Evolutionary conservation across 2,329 filamentous ascomycete species (phyloP), one percentile per base, ranked within the genome.

Genomic region (Aspergillus sp.): DNA sequence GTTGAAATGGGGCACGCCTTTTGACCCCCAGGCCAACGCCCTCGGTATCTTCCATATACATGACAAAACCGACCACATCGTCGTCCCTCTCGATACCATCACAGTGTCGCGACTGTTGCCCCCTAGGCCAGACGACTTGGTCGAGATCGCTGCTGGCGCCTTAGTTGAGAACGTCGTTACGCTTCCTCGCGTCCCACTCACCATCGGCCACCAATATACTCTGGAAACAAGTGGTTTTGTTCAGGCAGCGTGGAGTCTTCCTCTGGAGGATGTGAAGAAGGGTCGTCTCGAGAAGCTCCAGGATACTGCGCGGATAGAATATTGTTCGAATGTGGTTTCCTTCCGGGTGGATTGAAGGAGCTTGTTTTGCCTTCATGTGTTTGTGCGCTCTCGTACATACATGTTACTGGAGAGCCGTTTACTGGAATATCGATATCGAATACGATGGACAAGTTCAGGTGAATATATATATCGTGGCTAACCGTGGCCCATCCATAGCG

Each of bases 1-100:
- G 4, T 58, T 76, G 3, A 64, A 58, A 54, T 76, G 72, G 72
- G 65, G 62, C 3, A 71, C 63, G 4, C 71, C 71, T 1, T 59
- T 75, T 3, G 73, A 75, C 47, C 54, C 61, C 5, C 58, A 55
- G 5, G 70, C 70, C 5, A 58, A 58, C 17, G 49, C 65, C 5
- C 58, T 71, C n/a, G 64, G 67, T 5, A 48, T 71, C 14, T 71
- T 71, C 42, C 50, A 63, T 11, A 49, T 70, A 5, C 57, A 49
- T 31, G 66, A 71, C 46, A 55, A 52, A 29, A 54, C 56, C 14
- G 56, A 53, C 6, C 56, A 59, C 19, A 45, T 58, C 16, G n/a
- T 52, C 5, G 47, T 71, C 3, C 49, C 64, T 0, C 54, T 69
- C 41, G 63, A 66, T 10, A 63, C 57, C 9, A 67, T 74, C 47